Evolutionary conservation across 257 asterid genomes (phyloP).

Genomic region (Solanum neorickii): DNA sequence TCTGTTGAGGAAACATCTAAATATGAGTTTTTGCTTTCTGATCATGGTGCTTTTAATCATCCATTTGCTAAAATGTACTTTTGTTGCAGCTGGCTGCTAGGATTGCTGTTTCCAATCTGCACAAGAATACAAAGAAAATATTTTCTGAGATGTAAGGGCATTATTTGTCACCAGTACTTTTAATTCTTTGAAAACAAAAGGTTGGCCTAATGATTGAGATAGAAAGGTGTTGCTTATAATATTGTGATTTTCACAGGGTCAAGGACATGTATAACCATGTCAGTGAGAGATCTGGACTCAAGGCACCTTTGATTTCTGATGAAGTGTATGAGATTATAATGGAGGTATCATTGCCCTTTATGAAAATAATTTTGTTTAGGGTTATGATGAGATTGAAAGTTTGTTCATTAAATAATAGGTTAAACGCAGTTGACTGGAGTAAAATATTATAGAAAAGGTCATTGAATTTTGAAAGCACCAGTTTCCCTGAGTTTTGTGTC

Average conservation of each 20-base stretch:
- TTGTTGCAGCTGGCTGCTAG: slow-evolving; percentile 85
- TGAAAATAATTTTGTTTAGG: background rate
- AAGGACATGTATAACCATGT: slow-evolving; percentile 87
- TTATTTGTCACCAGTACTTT: background rate
- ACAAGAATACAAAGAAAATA: slow-evolving; percentile 87
- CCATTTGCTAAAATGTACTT: background rate
- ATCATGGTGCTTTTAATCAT: background rate
- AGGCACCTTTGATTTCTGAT: slow-evolving; percentile 83
- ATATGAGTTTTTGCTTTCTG: background rate
- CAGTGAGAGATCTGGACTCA: slow-evolving; percentile 69
- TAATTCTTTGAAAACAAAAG: background rate
- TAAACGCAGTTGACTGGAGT: background rate
- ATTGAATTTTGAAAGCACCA: background rate
- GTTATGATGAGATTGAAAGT: background rate
- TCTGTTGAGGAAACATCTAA: no score
- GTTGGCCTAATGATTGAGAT: background rate
- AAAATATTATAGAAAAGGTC: background rate
- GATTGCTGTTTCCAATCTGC: slow-evolving; percentile 97
- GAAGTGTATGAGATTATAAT: slow-evolving; percentile 75
- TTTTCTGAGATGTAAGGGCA: slow-evolving; percentile 88
- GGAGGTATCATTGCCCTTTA: slow-evolving; percentile 37
- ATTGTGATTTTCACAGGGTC: slow-evolving; percentile 31
- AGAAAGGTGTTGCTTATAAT: background rate
- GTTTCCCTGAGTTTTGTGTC: background rate
- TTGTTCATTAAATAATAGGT: background rate